Conservation (phyloP, 225 moss, liverwort and hornwort species). For the Polytrichum commune region DNA sequence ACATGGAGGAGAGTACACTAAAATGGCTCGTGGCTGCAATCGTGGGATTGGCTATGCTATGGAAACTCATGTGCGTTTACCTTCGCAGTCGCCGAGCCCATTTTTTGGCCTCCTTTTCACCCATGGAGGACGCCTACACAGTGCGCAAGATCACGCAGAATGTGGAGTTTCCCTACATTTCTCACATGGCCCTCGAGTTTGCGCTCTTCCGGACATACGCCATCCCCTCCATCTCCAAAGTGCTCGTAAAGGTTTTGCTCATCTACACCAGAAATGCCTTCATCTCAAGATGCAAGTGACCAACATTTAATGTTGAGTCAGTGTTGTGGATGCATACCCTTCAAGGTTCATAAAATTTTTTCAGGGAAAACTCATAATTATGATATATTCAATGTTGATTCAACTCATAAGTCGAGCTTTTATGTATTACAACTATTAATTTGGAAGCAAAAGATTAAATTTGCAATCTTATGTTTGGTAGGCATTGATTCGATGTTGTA, state of each 20-base stretch:
- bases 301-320: too few relatives aligned
- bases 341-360: too few relatives aligned
- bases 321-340: too few relatives aligned
- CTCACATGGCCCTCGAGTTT: slow-evolving; percentile 24
- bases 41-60: slow-evolving; percentile 15
- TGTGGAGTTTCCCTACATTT: slow-evolving; percentile 43
- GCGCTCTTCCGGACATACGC: slow-evolving; percentile 37
- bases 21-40: slow-evolving; percentile 13
- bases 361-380: not conserved
- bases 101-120: slow-evolving; percentile 27
- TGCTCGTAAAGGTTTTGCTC: slow-evolving; percentile 27
- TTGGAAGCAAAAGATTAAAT: too few relatives aligned
- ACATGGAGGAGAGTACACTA: not conserved
- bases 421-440: not conserved
- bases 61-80: slow-evolving; percentile 23
- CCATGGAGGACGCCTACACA: slow-evolving; percentile 16
- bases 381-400: not conserved
- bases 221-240: slow-evolving; percentile 37
- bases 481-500: too few relatives aligned
- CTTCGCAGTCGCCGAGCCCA: slow-evolving; percentile 27
- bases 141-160: slow-evolving; percentile 5
- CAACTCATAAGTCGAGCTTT: too few relatives aligned
- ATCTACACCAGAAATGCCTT: too few relatives aligned
- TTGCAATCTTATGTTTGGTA: too few relatives aligned
- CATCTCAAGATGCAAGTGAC: too few relatives aligned